These are phyloP conservation scores for Naganishia kalamii DNA, from an alignment of 768 basidiomycete genomes.

Conservation along the genomic window DNA sequence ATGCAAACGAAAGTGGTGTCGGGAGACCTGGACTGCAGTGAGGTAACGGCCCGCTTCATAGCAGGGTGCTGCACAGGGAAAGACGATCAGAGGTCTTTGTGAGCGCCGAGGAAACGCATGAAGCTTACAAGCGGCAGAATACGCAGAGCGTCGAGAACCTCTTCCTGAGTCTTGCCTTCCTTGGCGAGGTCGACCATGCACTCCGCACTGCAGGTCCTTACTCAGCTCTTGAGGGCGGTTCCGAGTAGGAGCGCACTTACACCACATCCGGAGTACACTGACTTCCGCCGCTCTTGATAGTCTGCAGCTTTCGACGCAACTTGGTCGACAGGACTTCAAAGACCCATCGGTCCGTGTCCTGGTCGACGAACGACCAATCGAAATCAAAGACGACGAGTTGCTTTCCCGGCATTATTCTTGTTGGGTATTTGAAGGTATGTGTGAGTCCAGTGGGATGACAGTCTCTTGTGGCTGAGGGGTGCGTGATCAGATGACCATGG, in stretches of 20 bases:
- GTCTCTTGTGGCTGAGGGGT: background rate
- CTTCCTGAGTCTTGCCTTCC: constrained; percentile 61
- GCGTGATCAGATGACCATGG: no score
- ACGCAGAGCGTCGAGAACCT: constrained; percentile 71
- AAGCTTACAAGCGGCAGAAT: constrained; percentile 75
- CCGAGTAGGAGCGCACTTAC: no score
- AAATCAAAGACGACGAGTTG: constrained; percentile 93
- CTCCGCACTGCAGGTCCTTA: constrained; percentile 56
- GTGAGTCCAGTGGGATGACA: background rate
- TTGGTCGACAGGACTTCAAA: constrained; percentile 67
- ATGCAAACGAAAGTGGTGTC: constrained; percentile 77
- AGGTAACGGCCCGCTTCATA: constrained; percentile 81
- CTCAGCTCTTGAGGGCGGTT: no score
- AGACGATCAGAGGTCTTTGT: background rate
- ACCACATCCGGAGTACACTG: constrained; percentile 91
- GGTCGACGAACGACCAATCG: constrained; percentile 81
- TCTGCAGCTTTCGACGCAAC: constrained; percentile 73
- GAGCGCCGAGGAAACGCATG: background rate
- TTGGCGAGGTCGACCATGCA: constrained; percentile 63
- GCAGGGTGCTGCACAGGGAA: constrained; percentile 72
- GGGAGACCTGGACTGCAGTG: constrained; percentile 63
- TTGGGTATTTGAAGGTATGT: background rate
- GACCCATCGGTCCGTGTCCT: constrained; percentile 92
- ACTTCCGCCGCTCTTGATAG: constrained; percentile 52
- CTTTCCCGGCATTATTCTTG: constrained; percentile 26